Base-by-base conservation (phyloP, 2,329 filamentous ascomycete species). In the Alternaria arbusti region DNA sequence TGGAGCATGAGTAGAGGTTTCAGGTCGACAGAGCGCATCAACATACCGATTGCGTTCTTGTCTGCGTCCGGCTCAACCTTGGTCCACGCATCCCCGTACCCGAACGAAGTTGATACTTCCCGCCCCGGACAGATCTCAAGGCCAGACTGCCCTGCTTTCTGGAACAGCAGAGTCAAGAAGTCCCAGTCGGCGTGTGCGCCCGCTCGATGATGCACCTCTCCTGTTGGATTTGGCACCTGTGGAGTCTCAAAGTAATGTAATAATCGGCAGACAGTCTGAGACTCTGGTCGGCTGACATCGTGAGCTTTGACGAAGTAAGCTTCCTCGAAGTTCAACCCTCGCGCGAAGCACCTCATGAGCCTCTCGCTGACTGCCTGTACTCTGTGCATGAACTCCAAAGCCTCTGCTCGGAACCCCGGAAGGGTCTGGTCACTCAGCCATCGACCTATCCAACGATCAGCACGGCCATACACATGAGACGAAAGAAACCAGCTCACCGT, bases 131-230 rank as follows among this genome's bases (percentile, higher is more conserved):
- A 90, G 59, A 90, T 89, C 73, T 90, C 88, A 3, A 91, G 79
- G 0, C 88, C 88, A 25, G 82, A 85, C 74, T 90, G 86, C 0
- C 87, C 88, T 0, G 84, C 81, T 4, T 85, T 84, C 71, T 90
- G 88, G 75, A 90, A 90, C 5, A 91, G 80, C 43, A 91, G 78
- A 0, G 88, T 90, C 22, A 90, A 67, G 61, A 89, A 84, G 63
- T 85, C 87, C 86, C 87, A 90, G 72, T 90, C 89, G 0, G 86
- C 86, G 72, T 90, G 88, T 11, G 88, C 86, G 17, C 89, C 89
- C 0, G 88, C 88, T 25, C 89, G 83, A 72, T 87, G 85, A 69
- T 85, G 88, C 0, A 81, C 81, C n/a, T 82, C 78, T 7, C 75
- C 67, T 17, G 60, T 65, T 3, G 66, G 57, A 15, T 79, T 68